Percentiles rank a stretch among this genome's conserved stretches.
Conservation (phyloP, 352 stramenopile genomes). For the Blastocystis sp. region DNA sequence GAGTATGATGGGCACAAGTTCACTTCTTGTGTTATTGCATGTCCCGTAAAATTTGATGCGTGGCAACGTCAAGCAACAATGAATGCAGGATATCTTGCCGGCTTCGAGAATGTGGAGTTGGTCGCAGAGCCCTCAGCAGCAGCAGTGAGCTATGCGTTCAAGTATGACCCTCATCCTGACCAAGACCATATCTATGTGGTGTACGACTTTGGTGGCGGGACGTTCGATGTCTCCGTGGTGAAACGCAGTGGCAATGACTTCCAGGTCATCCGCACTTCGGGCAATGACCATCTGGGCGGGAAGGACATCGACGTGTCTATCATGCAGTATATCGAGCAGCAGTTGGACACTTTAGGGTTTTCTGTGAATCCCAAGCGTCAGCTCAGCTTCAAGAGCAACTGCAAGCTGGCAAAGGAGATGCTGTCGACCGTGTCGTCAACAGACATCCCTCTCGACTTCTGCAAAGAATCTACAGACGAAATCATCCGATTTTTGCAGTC, state of each 20-base stretch:
- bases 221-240: constrained; percentile 32
- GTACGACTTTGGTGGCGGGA: constrained; percentile 45
- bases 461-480: background rate
- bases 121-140: background rate
- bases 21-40: background rate
- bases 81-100: background rate
- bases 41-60: background rate
- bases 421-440: background rate
- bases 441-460: background rate
- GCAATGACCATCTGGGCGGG: background rate
- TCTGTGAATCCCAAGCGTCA: background rate
- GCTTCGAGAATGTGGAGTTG: background rate
- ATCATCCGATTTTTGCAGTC: background rate
- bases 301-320: constrained; percentile 29
- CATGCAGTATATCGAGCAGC: background rate
- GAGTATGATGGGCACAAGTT: background rate
- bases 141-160: background rate
- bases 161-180: background rate
- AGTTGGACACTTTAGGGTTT: background rate
- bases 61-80: background rate
- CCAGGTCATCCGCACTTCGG: background rate
- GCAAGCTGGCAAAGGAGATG: constrained; percentile 6
- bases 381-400: background rate
- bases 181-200: background rate
- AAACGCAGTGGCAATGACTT: background rate